Percentiles rank a stretch among this genome's conserved stretches.
phyloP scores from a whole-genome alignment of 2,329 filamentous ascomycete species.

The Fusarium sp. region DNA sequence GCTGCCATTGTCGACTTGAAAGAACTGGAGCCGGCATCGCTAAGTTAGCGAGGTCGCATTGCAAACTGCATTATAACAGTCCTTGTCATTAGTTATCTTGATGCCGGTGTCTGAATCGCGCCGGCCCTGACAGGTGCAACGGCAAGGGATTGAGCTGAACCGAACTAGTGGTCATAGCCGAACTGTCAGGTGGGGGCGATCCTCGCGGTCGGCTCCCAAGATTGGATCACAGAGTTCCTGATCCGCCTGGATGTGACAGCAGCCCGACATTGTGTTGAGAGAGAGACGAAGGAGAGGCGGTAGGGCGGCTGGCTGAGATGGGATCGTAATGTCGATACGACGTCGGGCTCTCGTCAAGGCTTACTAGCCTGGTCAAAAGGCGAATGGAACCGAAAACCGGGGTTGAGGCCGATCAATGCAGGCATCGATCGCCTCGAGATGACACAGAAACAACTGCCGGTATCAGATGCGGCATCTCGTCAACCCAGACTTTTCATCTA shows the following conservation, averaged over 20 bases:
- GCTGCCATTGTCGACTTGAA: not conserved
- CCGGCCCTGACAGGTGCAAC: conserved; percentile 12
- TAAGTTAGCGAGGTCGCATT: conserved; percentile 11
- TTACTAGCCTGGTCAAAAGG: not conserved
- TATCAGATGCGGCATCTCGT: not conserved
- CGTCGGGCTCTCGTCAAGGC: conserved; percentile 2
- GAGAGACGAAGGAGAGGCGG: conserved; percentile 7
- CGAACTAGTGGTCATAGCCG: conserved; percentile 37
- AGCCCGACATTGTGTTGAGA: conserved; percentile 14
- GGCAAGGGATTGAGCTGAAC: conserved; percentile 28
- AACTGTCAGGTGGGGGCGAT: conserved; percentile 36
- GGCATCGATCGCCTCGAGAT: not conserved
- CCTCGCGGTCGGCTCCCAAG: conserved; percentile 19
- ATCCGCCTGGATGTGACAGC: conserved; percentile 25
- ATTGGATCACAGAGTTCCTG: conserved; percentile 9
- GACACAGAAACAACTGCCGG: not conserved
- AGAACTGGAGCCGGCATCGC: conserved; percentile 7
- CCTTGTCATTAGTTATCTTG: conserved; percentile 5
- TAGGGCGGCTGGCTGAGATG: conserved; percentile 23
- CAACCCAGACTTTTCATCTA: not conserved
- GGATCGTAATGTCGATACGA: not conserved
- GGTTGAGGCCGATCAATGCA: not conserved
- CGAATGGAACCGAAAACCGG: not conserved
- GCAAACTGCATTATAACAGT: not conserved
- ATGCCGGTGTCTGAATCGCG: conserved; percentile 10